A percentile compares a stretch with the other conserved stretches of the same genome.
These are phyloP conservation scores for Phellopilus nigrolimitatus DNA, from an alignment of 1,284 basidiomycete genomes.

Conservation along the genomic window DNA sequence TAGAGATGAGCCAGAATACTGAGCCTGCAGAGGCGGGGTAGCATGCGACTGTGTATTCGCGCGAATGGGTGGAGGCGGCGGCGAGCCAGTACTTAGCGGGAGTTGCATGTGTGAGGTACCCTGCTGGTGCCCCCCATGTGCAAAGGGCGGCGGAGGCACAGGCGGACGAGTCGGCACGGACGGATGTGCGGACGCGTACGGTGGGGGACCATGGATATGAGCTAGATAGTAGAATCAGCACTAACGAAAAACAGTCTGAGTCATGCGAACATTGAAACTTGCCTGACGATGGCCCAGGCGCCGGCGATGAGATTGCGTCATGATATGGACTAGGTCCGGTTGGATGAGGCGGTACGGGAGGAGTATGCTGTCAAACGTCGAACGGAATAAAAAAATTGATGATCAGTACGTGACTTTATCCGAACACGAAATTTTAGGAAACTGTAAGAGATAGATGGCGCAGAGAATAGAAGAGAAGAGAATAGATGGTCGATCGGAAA, in stretches of 20 bases:
- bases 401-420: neutral
- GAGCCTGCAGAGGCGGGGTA: neutral
- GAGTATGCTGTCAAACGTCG: neutral
- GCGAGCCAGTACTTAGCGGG: conserved; percentile 12
- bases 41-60: conserved; percentile 27
- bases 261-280: neutral
- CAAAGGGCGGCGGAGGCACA: conserved; percentile 9
- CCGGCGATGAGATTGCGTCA: neutral
- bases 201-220: conserved; percentile 12
- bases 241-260: neutral
- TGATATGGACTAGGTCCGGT: neutral
- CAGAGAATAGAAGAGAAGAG: no score
- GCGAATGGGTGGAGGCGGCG: conserved; percentile 25
- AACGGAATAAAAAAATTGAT: neutral
- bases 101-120: neutral
- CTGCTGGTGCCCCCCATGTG: conserved; percentile 8
- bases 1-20: neutral
- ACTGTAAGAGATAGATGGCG: neutral
- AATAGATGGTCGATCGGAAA: neutral
- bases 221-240: no score
- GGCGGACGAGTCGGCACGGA: conserved; percentile 20
- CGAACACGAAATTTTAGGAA: neutral
- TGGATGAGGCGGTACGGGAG: conserved; percentile 15
- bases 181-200: conserved; percentile 6
- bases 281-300: neutral